Conservation (phyloP, 2,329 filamentous ascomycete species). For the Thyridium curvatum region DNA sequence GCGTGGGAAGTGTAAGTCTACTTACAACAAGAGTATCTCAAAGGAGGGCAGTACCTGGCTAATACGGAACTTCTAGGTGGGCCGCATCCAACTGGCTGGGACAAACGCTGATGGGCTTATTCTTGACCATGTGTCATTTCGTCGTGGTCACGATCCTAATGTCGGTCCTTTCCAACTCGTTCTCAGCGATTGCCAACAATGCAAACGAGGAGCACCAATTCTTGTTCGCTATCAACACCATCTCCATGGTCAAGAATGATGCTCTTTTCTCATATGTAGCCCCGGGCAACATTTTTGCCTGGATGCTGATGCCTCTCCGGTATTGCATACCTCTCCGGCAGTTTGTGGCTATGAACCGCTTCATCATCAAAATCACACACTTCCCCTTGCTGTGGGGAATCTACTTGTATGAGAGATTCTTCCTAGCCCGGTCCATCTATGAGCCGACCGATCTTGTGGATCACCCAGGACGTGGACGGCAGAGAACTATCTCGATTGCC, state of each 20-base stretch:
- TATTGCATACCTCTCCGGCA: slow-evolving; percentile 73
- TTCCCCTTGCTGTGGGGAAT: slow-evolving; percentile 82
- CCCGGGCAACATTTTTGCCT: slow-evolving; percentile 85
- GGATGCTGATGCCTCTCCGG: slow-evolving; percentile 77
- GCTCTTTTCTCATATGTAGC: slow-evolving; percentile 90
- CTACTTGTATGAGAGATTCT: slow-evolving; percentile 77
- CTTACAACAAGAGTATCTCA: no score
- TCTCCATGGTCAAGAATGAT: slow-evolving; percentile 98
- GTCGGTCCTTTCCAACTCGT: slow-evolving; percentile 92
- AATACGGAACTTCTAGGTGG: slow-evolving; percentile 41
- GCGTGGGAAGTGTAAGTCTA: slow-evolving; percentile 84
- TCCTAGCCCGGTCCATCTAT: slow-evolving; percentile 69
- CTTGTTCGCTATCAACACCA: slow-evolving; percentile 91
- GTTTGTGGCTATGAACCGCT: slow-evolving; percentile 84
- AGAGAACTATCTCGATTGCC: slow-evolving; percentile 48
- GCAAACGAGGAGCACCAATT: slow-evolving; percentile 91
- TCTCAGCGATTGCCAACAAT: slow-evolving; percentile 91
- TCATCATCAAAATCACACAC: slow-evolving; percentile 85
- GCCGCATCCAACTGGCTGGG: slow-evolving; percentile 71
- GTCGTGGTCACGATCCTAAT: slow-evolving; percentile 90
- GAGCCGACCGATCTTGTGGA: slow-evolving; percentile 86
- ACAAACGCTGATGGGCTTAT: slow-evolving; percentile 68
- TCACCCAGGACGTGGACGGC: slow-evolving; percentile 46
- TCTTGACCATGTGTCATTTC: slow-evolving; percentile 93
- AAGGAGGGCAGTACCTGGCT: no score